phyloP scores from a whole-genome alignment of 495 filamentous ascomycete genomes.

The Penicillium maclennaniae region DNA sequence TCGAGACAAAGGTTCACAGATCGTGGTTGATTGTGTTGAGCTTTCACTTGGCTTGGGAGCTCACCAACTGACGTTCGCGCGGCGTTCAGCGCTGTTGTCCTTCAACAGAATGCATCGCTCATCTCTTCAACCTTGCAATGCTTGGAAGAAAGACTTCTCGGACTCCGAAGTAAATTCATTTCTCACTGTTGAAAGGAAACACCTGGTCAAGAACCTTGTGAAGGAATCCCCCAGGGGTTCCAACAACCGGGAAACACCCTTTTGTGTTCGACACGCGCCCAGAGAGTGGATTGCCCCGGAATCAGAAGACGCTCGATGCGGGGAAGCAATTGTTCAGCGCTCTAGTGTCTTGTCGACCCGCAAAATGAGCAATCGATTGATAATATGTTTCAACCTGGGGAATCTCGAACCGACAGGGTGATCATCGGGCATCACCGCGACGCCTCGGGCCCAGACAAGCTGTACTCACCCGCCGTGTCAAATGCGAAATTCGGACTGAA shows the following conservation, averaged over 20 bases:
- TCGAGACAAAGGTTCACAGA: neutral
- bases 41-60: neutral
- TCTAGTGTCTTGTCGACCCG: neutral
- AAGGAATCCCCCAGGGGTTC: neutral
- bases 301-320: neutral
- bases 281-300: neutral
- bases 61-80: neutral
- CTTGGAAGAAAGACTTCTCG: no score
- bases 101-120: neutral
- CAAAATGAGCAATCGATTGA: neutral
- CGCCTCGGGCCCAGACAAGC: neutral
- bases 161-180: no score
- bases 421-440: neutral
- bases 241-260: neutral
- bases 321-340: neutral
- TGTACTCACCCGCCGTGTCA: neutral
- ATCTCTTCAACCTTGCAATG: no score
- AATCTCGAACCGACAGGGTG: neutral
- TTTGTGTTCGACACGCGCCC: neutral
- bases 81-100: neutral
- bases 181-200: no score
- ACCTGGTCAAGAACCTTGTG: neutral
- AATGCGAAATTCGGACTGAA: neutral
- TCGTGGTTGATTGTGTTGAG: neutral
- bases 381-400: neutral